Base-by-base conservation (phyloP, 2,329 filamentous ascomycete species). In the Calonectria leucothoes region DNA sequence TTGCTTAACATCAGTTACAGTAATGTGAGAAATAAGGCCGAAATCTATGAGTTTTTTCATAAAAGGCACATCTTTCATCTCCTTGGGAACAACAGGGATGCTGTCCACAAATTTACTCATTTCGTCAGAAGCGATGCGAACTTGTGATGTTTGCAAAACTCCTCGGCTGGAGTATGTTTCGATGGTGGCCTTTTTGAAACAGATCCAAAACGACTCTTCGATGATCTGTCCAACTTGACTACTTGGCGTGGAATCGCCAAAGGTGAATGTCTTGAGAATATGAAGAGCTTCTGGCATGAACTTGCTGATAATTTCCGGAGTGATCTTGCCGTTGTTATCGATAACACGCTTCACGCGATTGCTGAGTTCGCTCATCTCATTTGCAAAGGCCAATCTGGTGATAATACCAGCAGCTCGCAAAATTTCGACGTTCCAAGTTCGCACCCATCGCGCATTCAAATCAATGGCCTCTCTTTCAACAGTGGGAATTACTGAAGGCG, bases 391-490 rank as follows among this genome's bases (percentile, higher is more conserved):
- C 75, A 99, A 91, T 64, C 97, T 92, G 73, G 95, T 94, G 76
- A 98, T 93, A 77, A 99, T 95, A 49, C 97, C 97, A 23, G 96
- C 95, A 35, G 96, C 94, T 52, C 96, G 92, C 48, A 99, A 88
- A 88, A 99, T 94, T 82, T 98, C 97, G 27, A 95, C 89, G 80
- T 99, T 99, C 97, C 97, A 99, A 20, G 93, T 95, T 75, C 95
- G 93, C 20, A 99, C 96, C 88, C 95, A 98, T 70, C 96, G 92
- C 20, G 97, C 97, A 82, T 99, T 98, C 75, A 99, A 88, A 83
- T 99, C 97, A 71, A 99, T 98, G 68, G 95, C 97, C 82, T 99
- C 97, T 82, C 97, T 92, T 84, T 99, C 97, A 3, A 99, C 97
- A 0, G 97, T 99, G 0, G 97, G 97, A 71, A 99, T 99, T 17